Evolutionary conservation across 345 rosid genomes (phyloP).

Genomic region (Pistacia atlantica): DNA sequence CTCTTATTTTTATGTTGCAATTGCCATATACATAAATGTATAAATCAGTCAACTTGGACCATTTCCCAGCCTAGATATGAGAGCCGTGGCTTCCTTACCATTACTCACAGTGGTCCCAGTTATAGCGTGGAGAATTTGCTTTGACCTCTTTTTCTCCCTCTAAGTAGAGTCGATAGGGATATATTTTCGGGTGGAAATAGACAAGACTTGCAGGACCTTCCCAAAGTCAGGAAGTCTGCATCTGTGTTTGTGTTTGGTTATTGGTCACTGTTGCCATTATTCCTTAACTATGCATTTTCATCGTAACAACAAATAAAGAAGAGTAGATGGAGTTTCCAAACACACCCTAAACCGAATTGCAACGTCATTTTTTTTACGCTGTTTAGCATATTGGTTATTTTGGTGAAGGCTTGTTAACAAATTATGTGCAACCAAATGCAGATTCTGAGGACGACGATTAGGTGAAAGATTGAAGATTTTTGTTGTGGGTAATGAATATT

Average conservation of each 20-base stretch:
- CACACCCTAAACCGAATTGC: neutral
- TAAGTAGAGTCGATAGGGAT: neutral
- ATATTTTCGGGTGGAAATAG: neutral
- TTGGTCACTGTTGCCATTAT: neutral
- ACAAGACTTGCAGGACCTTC: neutral
- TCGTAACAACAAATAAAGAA: too few relatives aligned
- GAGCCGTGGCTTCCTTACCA: neutral
- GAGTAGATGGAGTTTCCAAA: neutral
- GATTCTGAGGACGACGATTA: conserved; percentile 97
- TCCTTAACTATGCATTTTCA: neutral
- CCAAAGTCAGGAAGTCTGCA: neutral
- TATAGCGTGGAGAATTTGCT: too few relatives aligned
- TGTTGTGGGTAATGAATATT: conserved; percentile 17
- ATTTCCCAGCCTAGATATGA: neutral
- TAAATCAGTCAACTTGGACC: neutral
- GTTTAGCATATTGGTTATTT: neutral
- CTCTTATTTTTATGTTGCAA: neutral
- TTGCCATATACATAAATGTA: neutral
- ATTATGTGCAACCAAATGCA: conserved; percentile 36
- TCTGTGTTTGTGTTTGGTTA: neutral
- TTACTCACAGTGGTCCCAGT: neutral
- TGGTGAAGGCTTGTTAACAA: conserved; percentile 2
- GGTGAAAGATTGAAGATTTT: conserved; percentile 23
- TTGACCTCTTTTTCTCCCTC: neutral
- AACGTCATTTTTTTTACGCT: neutral